A percentile compares a stretch with the other conserved stretches of the same genome.
Evolutionary conservation across 495 filamentous ascomycete genomes (phyloP).

Genomic region (Trichoderma erinaceum): DNA sequence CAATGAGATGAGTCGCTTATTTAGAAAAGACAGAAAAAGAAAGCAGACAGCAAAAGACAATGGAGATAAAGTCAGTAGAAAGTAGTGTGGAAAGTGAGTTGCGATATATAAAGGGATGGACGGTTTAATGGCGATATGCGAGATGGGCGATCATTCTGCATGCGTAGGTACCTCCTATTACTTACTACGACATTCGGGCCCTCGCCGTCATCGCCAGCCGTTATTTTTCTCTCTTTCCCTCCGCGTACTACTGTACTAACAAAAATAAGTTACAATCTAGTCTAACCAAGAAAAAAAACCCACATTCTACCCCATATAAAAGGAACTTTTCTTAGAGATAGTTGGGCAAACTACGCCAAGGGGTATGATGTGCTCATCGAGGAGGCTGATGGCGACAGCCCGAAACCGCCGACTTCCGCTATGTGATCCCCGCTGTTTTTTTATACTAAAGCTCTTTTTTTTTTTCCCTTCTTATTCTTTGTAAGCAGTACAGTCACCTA

Average conservation of each 20-base stretch:
- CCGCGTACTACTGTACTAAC: too few species aligned
- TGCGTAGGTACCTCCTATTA: too few species aligned
- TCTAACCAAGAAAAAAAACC: not conserved
- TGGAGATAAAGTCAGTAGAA: not conserved
- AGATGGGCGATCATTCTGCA: too few species aligned
- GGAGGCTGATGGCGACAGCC: conserved; percentile 14
- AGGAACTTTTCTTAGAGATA: not conserved
- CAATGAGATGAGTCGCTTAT: not conserved
- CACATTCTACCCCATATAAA: not conserved
- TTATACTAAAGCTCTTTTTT: not conserved
- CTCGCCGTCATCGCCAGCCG: not conserved
- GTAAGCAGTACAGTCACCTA: too few species aligned
- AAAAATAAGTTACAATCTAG: too few species aligned
- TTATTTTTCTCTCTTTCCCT: too few species aligned
- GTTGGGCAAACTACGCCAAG: conserved; percentile 14
- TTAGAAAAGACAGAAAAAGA: not conserved
- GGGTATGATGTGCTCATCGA: conserved; percentile 3
- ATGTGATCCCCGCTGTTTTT: not conserved
- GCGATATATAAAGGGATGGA: not conserved
- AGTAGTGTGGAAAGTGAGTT: not conserved
- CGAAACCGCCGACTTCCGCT: conserved; percentile 13
- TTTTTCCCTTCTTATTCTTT: not conserved
- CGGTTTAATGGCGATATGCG: too few species aligned
- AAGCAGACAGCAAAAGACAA: not conserved
- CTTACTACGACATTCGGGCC: not conserved